Base-by-base conservation (phyloP, 176 grass and related monocot genomes). In the Triticum timopheevii region DNA sequence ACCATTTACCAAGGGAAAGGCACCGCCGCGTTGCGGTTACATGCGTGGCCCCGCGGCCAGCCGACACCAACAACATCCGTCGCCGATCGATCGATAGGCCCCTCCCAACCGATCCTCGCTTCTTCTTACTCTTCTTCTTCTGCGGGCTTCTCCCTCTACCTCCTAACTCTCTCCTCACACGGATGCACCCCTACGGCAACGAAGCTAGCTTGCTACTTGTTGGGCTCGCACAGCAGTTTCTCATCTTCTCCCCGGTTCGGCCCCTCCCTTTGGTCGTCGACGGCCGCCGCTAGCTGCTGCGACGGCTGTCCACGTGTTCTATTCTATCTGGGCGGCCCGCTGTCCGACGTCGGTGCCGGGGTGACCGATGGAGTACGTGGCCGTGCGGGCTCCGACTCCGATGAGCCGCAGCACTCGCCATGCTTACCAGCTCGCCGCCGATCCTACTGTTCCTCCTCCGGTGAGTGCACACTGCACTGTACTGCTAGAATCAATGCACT, bases 361-460 rank as follows among this genome's bases (percentile, higher is more conserved):
- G 39, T 25, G 39, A 42, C 10, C 72, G 25, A 76, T 76, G 73
- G 73, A 76, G 8, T 76, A 27, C 4, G 45, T 76, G 27, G 73
- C 45, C 13, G 25, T 45, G 73, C 73, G 44, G 7, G 73, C 73
- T 31, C 73, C 24, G 45, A 31, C 44, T 49, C 45, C 44, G 73
- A 76, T 76, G 73, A 76, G 73, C 73, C 25, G 73, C 25, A 54
- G 73, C 16, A 50, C 73, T 3, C 44, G 73, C 8, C 73, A 76
- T 31, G 73, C 73, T 31, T 25, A 76, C 45, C 73, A 54, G 2
- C 15, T 76, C 45, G 45, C 25, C 45, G 45, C 25, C 73, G 73
- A 54, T 19, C 73, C 73, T 11, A 15, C 72, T 2, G 2, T 24
- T 13, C 34, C 5, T 31, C 44, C 73, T 76, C 25, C 15, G 45